Evolutionary conservation across 2,329 filamentous ascomycete genomes (phyloP).

Genomic region (Penicillium sclerotigenum): DNA sequence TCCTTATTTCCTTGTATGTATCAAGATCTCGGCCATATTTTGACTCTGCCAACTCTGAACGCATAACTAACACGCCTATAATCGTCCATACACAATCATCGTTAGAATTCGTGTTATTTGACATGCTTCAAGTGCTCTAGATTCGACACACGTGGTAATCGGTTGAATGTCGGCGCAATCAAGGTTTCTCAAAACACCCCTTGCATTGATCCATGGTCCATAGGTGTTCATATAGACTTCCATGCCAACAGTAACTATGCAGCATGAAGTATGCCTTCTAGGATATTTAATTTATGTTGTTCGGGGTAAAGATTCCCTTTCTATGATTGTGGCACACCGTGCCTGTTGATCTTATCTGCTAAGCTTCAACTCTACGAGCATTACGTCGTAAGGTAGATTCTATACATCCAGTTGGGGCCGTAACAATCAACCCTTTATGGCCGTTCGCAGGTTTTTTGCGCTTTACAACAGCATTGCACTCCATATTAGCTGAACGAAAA

Average conservation of each 20-base stretch:
- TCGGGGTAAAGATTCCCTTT: accelerated
- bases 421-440: not conserved
- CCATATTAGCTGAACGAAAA: not conserved
- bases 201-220: not conserved
- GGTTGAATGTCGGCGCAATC: not conserved
- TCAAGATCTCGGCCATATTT: not conserved
- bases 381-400: not conserved
- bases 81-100: not conserved
- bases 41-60: not conserved
- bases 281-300: not conserved
- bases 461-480: not conserved
- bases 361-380: not conserved
- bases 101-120: not conserved
- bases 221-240: not conserved
- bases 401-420: not conserved
- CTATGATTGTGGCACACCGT: not conserved
- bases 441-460: not conserved
- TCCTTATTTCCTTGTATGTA: not conserved
- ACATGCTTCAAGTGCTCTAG: not conserved
- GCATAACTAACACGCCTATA: too few relatives aligned
- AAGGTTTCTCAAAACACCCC: not conserved
- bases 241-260: conserved; percentile 1
- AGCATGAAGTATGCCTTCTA: not conserved
- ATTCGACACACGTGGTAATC: not conserved
- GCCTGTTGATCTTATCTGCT: not conserved